Conservation (phyloP, 169 alveolate genomes). For the Plasmodium fragile region DNA sequence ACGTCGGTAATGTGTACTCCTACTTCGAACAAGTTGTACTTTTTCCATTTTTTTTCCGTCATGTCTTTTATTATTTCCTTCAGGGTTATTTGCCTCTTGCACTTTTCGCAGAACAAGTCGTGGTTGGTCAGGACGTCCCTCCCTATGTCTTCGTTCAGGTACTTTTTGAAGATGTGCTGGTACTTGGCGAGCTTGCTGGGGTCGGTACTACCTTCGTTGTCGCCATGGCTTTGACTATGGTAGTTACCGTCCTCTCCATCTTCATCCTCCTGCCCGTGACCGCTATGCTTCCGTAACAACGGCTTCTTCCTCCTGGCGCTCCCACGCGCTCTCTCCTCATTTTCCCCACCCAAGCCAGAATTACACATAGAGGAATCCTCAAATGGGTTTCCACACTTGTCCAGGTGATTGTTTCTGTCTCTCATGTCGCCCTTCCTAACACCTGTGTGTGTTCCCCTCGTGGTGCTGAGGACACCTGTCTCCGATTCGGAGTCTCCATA, state of each 20-base stretch:
- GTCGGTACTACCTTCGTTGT: neutral
- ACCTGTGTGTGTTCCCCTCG: neutral
- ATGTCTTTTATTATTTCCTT: constrained; percentile 40
- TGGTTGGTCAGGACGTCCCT: neutral
- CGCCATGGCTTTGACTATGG: neutral
- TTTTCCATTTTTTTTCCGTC: constrained; percentile 17
- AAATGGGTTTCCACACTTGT: neutral
- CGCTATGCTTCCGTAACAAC: neutral
- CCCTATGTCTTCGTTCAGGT: constrained; percentile 50
- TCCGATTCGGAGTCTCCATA: neutral
- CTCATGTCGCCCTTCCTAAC: neutral
- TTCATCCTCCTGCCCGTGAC: neutral
- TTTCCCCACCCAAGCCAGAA: neutral
- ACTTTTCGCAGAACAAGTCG: constrained; percentile 58
- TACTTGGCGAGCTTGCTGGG: neutral
- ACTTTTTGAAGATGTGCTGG: constrained; percentile 14
- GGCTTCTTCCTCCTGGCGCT: neutral
- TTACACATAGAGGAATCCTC: neutral
- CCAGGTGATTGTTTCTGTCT: neutral
- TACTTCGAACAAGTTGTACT: constrained; percentile 83
- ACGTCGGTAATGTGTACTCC: constrained; percentile 99
- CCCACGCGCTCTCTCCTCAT: neutral
- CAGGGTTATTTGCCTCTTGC: constrained; percentile 37
- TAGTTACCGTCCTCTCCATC: neutral
- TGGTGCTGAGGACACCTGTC: neutral